Base-by-base conservation (phyloP, 495 filamentous ascomycete genomes). In the Penicillium dipodomyicola region DNA sequence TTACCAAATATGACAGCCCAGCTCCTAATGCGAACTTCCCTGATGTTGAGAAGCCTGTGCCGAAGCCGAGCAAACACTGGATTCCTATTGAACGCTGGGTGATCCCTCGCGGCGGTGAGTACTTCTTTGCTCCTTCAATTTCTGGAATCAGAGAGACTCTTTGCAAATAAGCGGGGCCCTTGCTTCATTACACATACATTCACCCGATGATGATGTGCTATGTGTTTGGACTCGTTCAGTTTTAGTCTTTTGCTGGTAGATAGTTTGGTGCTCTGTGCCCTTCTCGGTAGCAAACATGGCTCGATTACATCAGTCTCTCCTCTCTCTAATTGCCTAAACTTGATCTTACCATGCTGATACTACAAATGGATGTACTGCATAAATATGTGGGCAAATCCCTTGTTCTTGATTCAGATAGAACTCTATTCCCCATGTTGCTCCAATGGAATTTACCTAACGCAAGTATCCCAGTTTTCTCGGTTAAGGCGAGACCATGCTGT, bases 71-170 rank as follows among this genome's bases (percentile, higher is more conserved):
- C 46, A 35, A 49, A 17, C 29, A 49, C 17, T 49, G 0, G 9
- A 49, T 49, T 22, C 46, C 46, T 29, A 49, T 49, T 4, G 46
- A 49, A 22, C 46, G 46, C 46, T 49, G 46, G 46, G 46, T 49
- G 0, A 51, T 51, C 14, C 48, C 48, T 37, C 48, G 20, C 6
- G 48, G 48, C 17, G 48, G 48, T n/a, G 48, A 51, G 20, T 51
- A 51, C 33, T 51, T 51, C 48, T 51, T 51, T 11, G 11, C 48
- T 40, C 48, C 48, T 17, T 51, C 48, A 1, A 51, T 51, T 40
- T 39, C 32, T 0, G 48, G 19, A n/a, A 15, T 51, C 22, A 23
- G 41, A 22, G 48, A 51, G 5, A 35, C 46, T 14, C 46, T 49
- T 33, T 49, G 46, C 46, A 49, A 30, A 9, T 30, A 49, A 17